These are phyloP conservation scores for Kalmusia sp. DNA, from an alignment of 2,329 filamentous ascomycete species.

Conservation along the genomic window DNA sequence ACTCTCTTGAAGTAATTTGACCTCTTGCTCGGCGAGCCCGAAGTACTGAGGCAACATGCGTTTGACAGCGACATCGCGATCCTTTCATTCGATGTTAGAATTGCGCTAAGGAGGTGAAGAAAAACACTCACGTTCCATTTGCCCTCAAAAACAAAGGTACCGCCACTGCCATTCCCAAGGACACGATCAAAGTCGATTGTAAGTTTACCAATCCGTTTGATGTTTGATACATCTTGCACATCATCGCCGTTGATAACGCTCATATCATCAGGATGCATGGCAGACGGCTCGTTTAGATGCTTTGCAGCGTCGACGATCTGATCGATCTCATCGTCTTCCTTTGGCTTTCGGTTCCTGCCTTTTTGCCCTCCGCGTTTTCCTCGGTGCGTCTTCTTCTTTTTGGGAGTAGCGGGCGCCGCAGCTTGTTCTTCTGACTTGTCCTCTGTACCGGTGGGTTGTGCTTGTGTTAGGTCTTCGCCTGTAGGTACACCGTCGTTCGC, in stretches of 20 bases:
- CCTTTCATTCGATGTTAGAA: slow-evolving; percentile 46
- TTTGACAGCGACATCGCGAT: slow-evolving; percentile 92
- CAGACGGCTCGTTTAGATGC: slow-evolving; percentile 39
- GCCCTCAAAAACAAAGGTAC: slow-evolving; percentile 96
- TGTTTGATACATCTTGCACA: slow-evolving; percentile 55
- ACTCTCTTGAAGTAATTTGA: slow-evolving; percentile 86
- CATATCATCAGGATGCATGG: slow-evolving; percentile 48
- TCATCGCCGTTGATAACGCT: slow-evolving; percentile 50
- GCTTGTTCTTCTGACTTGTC: slow-evolving; percentile 29
- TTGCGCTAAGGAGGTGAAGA: not conserved
- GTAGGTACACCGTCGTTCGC: slow-evolving; percentile 14
- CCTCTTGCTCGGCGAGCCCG: slow-evolving; percentile 93
- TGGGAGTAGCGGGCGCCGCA: slow-evolving; percentile 36
- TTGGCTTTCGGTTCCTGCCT: slow-evolving; percentile 51
- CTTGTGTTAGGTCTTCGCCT: slow-evolving; percentile 12
- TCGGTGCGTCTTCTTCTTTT: slow-evolving; percentile 59
- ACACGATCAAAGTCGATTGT: slow-evolving; percentile 66
- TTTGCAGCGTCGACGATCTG: slow-evolving; percentile 50
- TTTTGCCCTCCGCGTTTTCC: slow-evolving; percentile 57
- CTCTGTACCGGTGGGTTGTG: slow-evolving; percentile 19
- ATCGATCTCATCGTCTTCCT: slow-evolving; percentile 46
- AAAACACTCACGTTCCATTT: slow-evolving; percentile 72
- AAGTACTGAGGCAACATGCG: slow-evolving; percentile 96
- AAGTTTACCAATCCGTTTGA: slow-evolving; percentile 66
- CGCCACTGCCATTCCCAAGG: slow-evolving; percentile 83